These are phyloP conservation scores for Fusarium equiseti DNA, from an alignment of 2,329 filamentous ascomycete genomes.

Conservation along the genomic window DNA sequence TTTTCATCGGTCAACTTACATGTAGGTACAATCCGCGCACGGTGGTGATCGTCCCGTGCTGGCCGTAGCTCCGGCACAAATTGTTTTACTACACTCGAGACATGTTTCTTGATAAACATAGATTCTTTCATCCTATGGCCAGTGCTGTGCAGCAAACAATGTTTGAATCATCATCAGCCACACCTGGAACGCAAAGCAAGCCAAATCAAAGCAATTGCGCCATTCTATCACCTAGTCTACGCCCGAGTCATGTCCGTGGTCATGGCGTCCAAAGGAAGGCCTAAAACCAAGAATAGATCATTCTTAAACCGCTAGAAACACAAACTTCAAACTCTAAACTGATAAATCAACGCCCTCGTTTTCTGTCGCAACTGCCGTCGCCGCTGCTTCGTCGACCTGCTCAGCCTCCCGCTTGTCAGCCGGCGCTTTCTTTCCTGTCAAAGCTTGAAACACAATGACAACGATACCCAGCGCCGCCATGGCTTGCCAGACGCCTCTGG, in stretches of 20 bases:
- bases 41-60: not conserved
- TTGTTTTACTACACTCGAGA: conserved; percentile 9
- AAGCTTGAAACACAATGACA: conserved; percentile 62
- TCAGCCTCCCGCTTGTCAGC: conserved; percentile 62
- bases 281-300: conserved; percentile 8
- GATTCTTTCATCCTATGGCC: not conserved
- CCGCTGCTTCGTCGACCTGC: conserved; percentile 50
- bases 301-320: conserved; percentile 2
- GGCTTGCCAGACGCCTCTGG: conserved; percentile 60
- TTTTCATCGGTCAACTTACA: not conserved
- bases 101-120: conserved; percentile 6
- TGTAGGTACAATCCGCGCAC: not conserved
- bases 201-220: not conserved
- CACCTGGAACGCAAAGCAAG: conserved; percentile 5
- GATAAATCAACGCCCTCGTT: conserved; percentile 43
- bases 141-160: conserved; percentile 11
- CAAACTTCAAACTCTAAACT: not conserved
- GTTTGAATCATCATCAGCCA: conserved; percentile 6
- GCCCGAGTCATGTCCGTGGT: conserved; percentile 5
- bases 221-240: not conserved
- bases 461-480: conserved; percentile 59
- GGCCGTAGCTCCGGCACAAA: not conserved
- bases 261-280: not conserved
- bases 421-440: conserved; percentile 64
- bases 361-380: conserved; percentile 44